Evolutionary conservation across 768 basidiomycete genomes (phyloP).

Genomic region (Phlegmacium glaucopus): DNA sequence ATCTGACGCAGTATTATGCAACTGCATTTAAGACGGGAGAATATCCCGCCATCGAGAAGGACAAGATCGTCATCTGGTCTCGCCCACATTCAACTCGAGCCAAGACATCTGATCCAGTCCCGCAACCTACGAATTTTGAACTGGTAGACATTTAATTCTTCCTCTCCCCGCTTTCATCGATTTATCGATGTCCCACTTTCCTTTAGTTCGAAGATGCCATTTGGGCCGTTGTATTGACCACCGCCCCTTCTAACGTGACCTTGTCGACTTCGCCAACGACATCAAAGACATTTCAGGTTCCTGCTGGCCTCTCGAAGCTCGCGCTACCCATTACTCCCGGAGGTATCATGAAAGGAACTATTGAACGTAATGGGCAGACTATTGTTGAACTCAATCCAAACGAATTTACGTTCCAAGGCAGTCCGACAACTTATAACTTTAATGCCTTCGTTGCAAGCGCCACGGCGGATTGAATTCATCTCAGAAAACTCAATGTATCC

Average conservation of each 20-base stretch:
- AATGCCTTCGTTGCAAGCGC: slow-evolving; percentile 60
- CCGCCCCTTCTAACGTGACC: slow-evolving; percentile 50
- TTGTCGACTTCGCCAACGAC: slow-evolving; percentile 46
- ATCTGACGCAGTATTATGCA: slow-evolving; percentile 63
- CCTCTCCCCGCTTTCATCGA: background rate
- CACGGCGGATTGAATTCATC: slow-evolving; percentile 17
- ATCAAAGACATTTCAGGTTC: slow-evolving; percentile 44
- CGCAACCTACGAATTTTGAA: slow-evolving; percentile 53
- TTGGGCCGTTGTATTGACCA: slow-evolving; percentile 69
- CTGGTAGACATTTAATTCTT: slow-evolving; percentile 39
- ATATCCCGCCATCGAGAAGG: slow-evolving; percentile 54
- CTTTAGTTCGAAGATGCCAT: slow-evolving; percentile 55
- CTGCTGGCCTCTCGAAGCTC: slow-evolving; percentile 59
- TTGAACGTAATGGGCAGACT: slow-evolving; percentile 45
- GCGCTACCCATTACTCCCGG: slow-evolving; percentile 53
- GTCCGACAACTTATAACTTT: slow-evolving; percentile 63
- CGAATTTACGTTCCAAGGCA: slow-evolving; percentile 51
- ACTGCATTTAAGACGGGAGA: slow-evolving; percentile 68
- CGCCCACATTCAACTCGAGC: slow-evolving; percentile 60
- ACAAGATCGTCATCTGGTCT: slow-evolving; percentile 69
- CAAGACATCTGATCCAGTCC: slow-evolving; percentile 49
- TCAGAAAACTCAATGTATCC: background rate
- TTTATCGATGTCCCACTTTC: background rate
- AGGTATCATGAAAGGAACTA: slow-evolving; percentile 44
- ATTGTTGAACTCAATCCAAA: slow-evolving; percentile 46